Evolutionary conservation across 2,329 filamentous ascomycete species (phyloP).

Genomic region (Xylariaceae sp.): DNA sequence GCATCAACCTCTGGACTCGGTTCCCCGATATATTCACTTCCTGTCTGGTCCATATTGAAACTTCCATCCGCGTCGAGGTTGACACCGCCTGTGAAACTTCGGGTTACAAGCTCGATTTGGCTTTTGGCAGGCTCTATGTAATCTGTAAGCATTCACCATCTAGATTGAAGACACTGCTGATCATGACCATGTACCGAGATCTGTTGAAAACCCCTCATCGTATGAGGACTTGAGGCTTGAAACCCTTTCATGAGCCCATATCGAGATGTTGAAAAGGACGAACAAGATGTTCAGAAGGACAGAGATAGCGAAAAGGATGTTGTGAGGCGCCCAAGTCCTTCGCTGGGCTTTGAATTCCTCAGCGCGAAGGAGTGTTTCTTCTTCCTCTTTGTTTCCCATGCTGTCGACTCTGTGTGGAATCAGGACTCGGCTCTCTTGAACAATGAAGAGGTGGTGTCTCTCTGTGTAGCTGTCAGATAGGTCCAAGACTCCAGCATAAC

Average conservation of each 20-base stretch:
- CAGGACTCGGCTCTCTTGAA: too few species aligned
- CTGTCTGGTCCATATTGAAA: neutral
- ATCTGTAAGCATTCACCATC: neutral
- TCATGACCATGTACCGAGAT: neutral
- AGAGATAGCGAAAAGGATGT: neutral
- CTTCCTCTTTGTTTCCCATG: neutral
- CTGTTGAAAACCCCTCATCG: neutral
- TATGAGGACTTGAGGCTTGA: neutral
- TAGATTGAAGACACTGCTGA: neutral
- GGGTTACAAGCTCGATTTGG: constrained; percentile 3
- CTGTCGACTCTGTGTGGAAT: too few species aligned
- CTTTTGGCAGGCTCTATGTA: constrained; percentile 1
- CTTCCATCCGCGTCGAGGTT: constrained; percentile 2
- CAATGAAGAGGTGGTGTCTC: too few species aligned
- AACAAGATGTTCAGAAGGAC: neutral
- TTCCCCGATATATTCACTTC: constrained; percentile 6
- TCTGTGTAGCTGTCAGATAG: too few species aligned
- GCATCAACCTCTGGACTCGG: constrained; percentile 1
- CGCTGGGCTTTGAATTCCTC: neutral
- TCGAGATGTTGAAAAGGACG: neutral
- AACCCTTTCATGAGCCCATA: neutral
- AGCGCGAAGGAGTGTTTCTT: neutral
- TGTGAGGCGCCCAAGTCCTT: neutral
- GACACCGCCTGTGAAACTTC: constrained; percentile 4
- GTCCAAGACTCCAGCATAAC: too few species aligned